phyloP scores from a whole-genome alignment of 805 yeast species.

The Sporopachydermia quercuum region DNA sequence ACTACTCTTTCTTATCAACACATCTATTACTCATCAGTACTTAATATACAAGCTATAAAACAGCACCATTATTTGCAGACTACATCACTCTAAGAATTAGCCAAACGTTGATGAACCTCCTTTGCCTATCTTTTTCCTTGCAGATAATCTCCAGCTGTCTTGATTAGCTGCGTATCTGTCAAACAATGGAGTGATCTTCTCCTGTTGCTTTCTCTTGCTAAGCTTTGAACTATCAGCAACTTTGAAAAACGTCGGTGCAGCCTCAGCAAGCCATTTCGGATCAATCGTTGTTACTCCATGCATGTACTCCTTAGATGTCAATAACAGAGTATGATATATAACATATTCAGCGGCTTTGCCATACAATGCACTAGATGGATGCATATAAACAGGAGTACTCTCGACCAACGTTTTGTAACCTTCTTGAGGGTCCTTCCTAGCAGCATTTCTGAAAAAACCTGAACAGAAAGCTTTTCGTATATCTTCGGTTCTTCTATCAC shows the following conservation, averaged over 20 bases:
- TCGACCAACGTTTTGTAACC: slow-evolving; percentile 24
- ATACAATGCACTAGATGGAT: slow-evolving; percentile 71
- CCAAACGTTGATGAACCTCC: slow-evolving; percentile 12
- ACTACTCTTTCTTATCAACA: too few species aligned
- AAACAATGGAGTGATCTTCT: slow-evolving; percentile 61
- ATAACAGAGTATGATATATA: slow-evolving; percentile 68
- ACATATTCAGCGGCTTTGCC: slow-evolving; percentile 65
- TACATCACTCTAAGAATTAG: too few species aligned
- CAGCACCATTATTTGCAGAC: too few species aligned
- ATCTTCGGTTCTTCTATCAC: slow-evolving; percentile 16
- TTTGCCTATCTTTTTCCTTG: slow-evolving; percentile 15
- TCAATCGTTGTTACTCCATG: slow-evolving; percentile 55
- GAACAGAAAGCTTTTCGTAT: slow-evolving; percentile 43
- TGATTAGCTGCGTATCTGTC: slow-evolving; percentile 44
- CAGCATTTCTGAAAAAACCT: slow-evolving; percentile 58
- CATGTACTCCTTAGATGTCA: slow-evolving; percentile 83
- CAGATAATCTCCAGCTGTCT: slow-evolving; percentile 65
- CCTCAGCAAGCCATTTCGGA: slow-evolving; percentile 57
- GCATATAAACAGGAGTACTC: slow-evolving; percentile 44
- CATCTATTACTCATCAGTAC: too few species aligned
- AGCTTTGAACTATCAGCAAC: slow-evolving; percentile 35
- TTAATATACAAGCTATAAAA: too few species aligned
- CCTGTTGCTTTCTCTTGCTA: slow-evolving; percentile 38
- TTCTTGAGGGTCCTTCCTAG: slow-evolving; percentile 51
- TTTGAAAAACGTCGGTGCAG: slow-evolving; percentile 67